phyloP scores from a whole-genome alignment of 1,139 yeast genomes.

The Nakaseomyces sp. region DNA sequence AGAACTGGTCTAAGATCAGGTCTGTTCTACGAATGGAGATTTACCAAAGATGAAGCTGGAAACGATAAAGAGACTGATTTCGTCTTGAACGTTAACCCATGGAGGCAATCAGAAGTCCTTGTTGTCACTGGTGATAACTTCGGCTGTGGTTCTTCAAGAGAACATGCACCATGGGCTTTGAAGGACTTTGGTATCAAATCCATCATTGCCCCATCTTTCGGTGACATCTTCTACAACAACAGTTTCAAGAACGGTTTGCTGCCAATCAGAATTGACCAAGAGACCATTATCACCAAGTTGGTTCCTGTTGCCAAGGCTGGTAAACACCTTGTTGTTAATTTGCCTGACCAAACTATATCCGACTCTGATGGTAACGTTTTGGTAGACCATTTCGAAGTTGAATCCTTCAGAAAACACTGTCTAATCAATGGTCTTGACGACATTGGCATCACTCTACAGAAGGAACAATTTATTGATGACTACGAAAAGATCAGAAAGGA shows the following conservation, averaged over 20 bases:
- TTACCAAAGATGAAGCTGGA: constrained; percentile 59
- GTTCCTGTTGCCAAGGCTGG: constrained; percentile 75
- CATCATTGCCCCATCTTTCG: constrained; percentile 94
- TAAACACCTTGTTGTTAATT: constrained; percentile 63
- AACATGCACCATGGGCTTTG: constrained; percentile 99
- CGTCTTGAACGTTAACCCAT: constrained; percentile 77
- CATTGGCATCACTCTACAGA: constrained; percentile 88
- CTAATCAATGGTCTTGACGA: constrained; percentile 91
- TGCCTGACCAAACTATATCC: constrained; percentile 74
- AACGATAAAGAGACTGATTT: constrained; percentile 80
- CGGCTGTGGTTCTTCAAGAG: constrained; percentile 98
- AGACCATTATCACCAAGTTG: constrained; percentile 57
- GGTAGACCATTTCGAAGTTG: constrained; percentile 77
- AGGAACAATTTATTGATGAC: constrained; percentile 62
- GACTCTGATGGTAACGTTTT: constrained; percentile 65
- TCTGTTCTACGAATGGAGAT: constrained; percentile 83
- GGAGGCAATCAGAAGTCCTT: constrained; percentile 67
- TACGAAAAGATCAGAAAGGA: constrained; percentile 72
- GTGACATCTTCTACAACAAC: constrained; percentile 95
- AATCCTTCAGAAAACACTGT: constrained; percentile 89
- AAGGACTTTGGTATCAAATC: constrained; percentile 94
- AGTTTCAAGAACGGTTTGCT: constrained; percentile 91
- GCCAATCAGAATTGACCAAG: constrained; percentile 80
- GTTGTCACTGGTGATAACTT: constrained; percentile 94
- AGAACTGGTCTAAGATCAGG: constrained; percentile 89